A percentile compares a stretch with the other conserved stretches of the same genome.
These are phyloP conservation scores for Salix viminalis DNA, from an alignment of 345 rosid genomes.

Conservation along the genomic window DNA sequence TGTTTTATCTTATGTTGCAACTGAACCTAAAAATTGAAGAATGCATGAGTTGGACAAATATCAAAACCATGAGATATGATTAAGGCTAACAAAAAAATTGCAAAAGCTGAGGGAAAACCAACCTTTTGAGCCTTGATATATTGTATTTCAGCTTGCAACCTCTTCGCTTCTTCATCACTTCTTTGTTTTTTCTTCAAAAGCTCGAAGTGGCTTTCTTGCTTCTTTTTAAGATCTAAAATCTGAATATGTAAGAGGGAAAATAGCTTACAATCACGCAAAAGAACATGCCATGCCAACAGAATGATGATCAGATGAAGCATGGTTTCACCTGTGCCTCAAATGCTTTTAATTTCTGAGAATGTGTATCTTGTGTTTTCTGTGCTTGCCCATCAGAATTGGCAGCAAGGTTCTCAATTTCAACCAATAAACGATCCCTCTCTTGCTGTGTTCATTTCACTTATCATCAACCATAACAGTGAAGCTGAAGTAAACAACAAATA, in stretches of 20 bases:
- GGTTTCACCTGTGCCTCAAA: slow-evolving; percentile 73
- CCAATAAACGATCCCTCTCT: slow-evolving; percentile 78
- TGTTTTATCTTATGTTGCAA: slow-evolving; percentile 93
- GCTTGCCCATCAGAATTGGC: slow-evolving; percentile 71
- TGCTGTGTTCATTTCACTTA: slow-evolving; percentile 43
- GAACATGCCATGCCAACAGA: not conserved
- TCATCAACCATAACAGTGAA: slow-evolving; percentile 4
- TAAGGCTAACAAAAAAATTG: not conserved
- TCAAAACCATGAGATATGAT: too few relatives aligned
- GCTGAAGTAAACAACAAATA: slow-evolving; percentile 12
- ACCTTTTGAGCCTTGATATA: slow-evolving; percentile 95
- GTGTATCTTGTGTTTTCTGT: slow-evolving; percentile 60
- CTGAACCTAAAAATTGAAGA: slow-evolving; percentile 60
- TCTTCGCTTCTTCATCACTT: slow-evolving; percentile 87
- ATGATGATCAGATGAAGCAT: slow-evolving; percentile 3
- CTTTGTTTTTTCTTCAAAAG: slow-evolving; percentile 90
- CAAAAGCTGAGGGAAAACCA: not conserved
- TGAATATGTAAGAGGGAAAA: slow-evolving; percentile 15
- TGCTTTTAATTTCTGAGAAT: slow-evolving; percentile 72
- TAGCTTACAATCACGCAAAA: slow-evolving; percentile 4
- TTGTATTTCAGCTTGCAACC: slow-evolving; percentile 92
- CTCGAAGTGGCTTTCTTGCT: slow-evolving; percentile 95
- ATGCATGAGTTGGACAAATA: not conserved
- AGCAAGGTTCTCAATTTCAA: slow-evolving; percentile 82
- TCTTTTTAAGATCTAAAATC: slow-evolving; percentile 91